Evolutionary conservation across 768 basidiomycete genomes (phyloP).

Genomic region (Podaxis pistillaris): DNA sequence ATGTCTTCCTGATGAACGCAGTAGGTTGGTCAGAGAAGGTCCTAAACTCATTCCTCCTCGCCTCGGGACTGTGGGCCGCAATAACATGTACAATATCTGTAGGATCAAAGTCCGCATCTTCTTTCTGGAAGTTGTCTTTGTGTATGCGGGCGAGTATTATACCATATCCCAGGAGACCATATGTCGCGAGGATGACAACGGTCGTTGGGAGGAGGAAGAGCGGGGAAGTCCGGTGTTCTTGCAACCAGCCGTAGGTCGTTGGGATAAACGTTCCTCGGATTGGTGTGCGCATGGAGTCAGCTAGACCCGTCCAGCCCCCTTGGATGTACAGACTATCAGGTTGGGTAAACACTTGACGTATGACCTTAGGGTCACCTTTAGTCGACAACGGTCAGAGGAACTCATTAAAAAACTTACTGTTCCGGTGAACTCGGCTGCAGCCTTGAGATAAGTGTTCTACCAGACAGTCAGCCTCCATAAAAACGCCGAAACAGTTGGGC

Average conservation of each 20-base stretch:
- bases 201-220: constrained; percentile 1
- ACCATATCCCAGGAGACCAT: constrained; percentile 1
- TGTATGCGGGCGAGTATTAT: background rate
- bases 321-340: background rate
- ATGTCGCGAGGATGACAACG: constrained; percentile 1
- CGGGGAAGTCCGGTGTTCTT: background rate
- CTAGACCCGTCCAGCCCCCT: background rate
- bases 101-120: constrained; percentile 4
- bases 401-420: background rate
- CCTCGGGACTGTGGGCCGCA: constrained; percentile 1
- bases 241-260: constrained; percentile 1
- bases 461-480: background rate
- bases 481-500: background rate
- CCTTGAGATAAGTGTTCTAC: background rate
- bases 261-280: background rate
- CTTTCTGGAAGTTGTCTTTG: background rate
- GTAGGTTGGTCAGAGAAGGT: background rate
- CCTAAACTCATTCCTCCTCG: background rate
- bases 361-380: background rate
- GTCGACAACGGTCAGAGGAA: background rate
- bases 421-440: background rate
- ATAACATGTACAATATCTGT: constrained; percentile 3
- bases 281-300: background rate
- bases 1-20: background rate
- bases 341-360: background rate